Conservation (phyloP, 1,284 basidiomycete species). For the Ustilago esculenta region DNA sequence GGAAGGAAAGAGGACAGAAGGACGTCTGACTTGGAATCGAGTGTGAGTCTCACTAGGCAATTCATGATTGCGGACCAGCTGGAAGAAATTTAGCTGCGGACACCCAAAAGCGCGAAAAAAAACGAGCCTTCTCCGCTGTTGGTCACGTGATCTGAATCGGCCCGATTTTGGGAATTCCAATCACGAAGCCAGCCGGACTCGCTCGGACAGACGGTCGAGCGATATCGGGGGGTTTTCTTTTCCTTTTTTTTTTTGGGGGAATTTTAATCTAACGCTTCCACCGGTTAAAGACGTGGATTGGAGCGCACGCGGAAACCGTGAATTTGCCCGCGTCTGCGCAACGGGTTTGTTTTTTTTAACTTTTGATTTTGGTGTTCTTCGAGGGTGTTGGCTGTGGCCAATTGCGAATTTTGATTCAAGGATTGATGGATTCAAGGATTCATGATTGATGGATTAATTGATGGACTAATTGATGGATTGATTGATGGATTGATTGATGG, state of each 20-base stretch:
- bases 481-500: no score
- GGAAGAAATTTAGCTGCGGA: background rate
- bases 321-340: conserved; percentile 4
- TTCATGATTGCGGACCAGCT: no score
- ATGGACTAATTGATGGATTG: no score
- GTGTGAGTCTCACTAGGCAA: no score
- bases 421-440: no score
- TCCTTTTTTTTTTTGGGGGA: background rate
- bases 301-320: conserved; percentile 8
- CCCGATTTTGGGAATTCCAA: no score
- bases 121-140: no score
- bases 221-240: conserved; percentile 4
- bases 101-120: background rate
- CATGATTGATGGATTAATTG: no score
- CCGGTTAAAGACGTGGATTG: background rate
- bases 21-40: no score
- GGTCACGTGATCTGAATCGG: background rate
- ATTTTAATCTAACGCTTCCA: no score
- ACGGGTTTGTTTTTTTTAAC: background rate
- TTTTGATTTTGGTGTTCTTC: conserved; percentile 1
- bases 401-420: no score
- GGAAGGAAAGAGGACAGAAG: background rate
- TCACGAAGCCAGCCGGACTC: background rate
- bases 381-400: no score
- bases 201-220: conserved; percentile 5